Conservation (phyloP, 2,329 filamentous ascomycete genomes). For the Graphiopsis chlorocephala region DNA sequence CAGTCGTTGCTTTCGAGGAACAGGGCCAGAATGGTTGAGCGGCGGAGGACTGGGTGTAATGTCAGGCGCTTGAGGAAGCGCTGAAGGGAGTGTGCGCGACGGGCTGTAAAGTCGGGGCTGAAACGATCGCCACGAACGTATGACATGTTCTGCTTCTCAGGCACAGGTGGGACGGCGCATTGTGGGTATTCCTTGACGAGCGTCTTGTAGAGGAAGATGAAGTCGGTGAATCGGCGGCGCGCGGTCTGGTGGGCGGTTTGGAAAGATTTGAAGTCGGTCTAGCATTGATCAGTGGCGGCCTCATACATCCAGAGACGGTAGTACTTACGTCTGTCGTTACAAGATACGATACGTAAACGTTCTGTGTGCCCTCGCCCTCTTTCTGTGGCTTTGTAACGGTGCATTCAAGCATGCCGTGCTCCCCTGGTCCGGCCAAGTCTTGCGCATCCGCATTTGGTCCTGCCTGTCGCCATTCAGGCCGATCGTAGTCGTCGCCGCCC, state of each 20-base stretch:
- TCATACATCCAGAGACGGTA: too few relatives aligned
- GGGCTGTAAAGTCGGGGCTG: constrained; percentile 83
- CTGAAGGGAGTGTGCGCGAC: constrained; percentile 84
- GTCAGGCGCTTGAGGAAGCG: constrained; percentile 85
- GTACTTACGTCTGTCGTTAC: constrained; percentile 76
- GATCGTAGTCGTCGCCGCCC: constrained; percentile 63
- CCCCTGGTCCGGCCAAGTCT: constrained; percentile 63
- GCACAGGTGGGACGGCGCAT: constrained; percentile 88
- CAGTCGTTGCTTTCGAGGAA: constrained; percentile 94
- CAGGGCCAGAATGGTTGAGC: constrained; percentile 75
- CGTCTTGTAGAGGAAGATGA: constrained; percentile 92
- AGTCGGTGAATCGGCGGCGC: constrained; percentile 93
- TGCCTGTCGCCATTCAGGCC: constrained; percentile 67
- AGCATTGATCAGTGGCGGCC: not conserved
- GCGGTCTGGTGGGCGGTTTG: constrained; percentile 75
- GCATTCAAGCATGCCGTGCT: constrained; percentile 75
- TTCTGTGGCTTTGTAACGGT: constrained; percentile 80
- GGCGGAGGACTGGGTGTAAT: constrained; percentile 82
- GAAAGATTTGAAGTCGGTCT: constrained; percentile 95
- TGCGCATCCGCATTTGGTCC: constrained; percentile 52
- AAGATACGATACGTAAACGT: constrained; percentile 92
- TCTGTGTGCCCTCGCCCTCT: constrained; percentile 94
- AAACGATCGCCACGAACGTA: constrained; percentile 97
- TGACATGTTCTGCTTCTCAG: constrained; percentile 99
- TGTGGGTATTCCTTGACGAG: constrained; percentile 84